phyloP scores from a whole-genome alignment of 78 protist species.

The Cavenderia fasciculata region DNA sequence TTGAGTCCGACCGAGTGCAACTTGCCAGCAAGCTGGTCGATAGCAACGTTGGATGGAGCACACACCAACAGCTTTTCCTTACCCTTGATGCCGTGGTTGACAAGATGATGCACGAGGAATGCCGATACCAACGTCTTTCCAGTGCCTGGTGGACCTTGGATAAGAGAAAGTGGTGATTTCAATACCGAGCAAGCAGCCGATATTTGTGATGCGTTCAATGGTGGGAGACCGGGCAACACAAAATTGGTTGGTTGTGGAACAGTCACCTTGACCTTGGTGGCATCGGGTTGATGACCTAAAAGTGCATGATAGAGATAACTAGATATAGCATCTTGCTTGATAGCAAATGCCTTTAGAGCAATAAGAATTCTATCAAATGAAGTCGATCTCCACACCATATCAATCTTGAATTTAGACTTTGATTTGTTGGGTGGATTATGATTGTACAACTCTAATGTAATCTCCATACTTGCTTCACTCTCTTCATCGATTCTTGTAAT shows the following conservation, averaged over 20 bases:
- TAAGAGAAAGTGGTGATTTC: slow-evolving; percentile 91
- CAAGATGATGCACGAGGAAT: slow-evolving; percentile 97
- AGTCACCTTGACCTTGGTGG: neutral
- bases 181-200: slow-evolving; percentile 92
- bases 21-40: slow-evolving; percentile 97
- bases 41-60: slow-evolving; percentile 99
- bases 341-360: slow-evolving; percentile 95
- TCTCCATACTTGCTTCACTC: slow-evolving; percentile 71
- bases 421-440: slow-evolving; percentile 52
- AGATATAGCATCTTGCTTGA: slow-evolving; percentile 87
- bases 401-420: slow-evolving; percentile 84
- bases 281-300: slow-evolving; percentile 94
- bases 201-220: slow-evolving; percentile 95
- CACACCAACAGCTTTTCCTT: slow-evolving; percentile 95
- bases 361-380: slow-evolving; percentile 93
- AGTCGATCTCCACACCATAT: slow-evolving; percentile 97
- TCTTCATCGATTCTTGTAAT: slow-evolving; percentile 74
- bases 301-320: slow-evolving; percentile 92
- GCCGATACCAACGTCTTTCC: slow-evolving; percentile 99
- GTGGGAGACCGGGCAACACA: slow-evolving; percentile 92
- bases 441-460: slow-evolving; percentile 88
- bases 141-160: slow-evolving; percentile 99
- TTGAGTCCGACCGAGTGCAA: slow-evolving; percentile 97
- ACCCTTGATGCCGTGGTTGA: slow-evolving; percentile 23
- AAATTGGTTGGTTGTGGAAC: slow-evolving; percentile 69